Percentiles rank a stretch among this genome's conserved stretches.
Conservation (phyloP, 495 filamentous ascomycete species). For the Penicillium bovifimosum region DNA sequence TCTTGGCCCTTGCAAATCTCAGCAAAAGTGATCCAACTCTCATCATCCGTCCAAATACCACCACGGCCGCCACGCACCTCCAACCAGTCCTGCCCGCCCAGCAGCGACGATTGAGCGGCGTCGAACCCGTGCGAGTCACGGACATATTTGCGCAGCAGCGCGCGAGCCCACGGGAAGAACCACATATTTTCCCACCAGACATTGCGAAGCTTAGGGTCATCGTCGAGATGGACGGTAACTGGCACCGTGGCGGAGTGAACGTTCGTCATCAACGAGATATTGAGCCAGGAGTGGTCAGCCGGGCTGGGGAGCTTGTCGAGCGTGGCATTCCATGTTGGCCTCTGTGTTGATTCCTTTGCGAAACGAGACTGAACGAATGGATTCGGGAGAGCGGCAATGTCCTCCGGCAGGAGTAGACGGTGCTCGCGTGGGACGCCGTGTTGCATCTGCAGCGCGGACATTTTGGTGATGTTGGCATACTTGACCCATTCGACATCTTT, state of each 20-base stretch:
- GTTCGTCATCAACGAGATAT: conserved; percentile 51
- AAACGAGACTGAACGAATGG: conserved; percentile 39
- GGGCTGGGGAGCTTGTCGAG: conserved; percentile 40
- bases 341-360: conserved; percentile 26
- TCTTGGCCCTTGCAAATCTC: conserved; percentile 51
- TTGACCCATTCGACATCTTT: conserved; percentile 45
- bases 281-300: conserved; percentile 39
- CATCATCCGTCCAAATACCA: conserved; percentile 55
- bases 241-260: conserved; percentile 45
- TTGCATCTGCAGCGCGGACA: conserved; percentile 36
- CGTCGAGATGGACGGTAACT: conserved; percentile 46
- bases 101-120: conserved; percentile 39
- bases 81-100: conserved; percentile 50
- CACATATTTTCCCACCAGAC: conserved; percentile 53
- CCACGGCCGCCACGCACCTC: conserved; percentile 50
- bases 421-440: conserved; percentile 40
- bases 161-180: conserved; percentile 49
- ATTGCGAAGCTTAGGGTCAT: conserved; percentile 35
- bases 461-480: conserved; percentile 40
- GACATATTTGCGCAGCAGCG: conserved; percentile 47
- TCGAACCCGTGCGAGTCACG: conserved; percentile 40
- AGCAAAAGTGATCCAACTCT: conserved; percentile 48
- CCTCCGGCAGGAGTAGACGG: conserved; percentile 39
- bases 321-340: conserved; percentile 36
- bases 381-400: conserved; percentile 32